These are phyloP conservation scores for Hypomyces perniciosus DNA, from an alignment of 2,329 filamentous ascomycete species.

Conservation along the genomic window DNA sequence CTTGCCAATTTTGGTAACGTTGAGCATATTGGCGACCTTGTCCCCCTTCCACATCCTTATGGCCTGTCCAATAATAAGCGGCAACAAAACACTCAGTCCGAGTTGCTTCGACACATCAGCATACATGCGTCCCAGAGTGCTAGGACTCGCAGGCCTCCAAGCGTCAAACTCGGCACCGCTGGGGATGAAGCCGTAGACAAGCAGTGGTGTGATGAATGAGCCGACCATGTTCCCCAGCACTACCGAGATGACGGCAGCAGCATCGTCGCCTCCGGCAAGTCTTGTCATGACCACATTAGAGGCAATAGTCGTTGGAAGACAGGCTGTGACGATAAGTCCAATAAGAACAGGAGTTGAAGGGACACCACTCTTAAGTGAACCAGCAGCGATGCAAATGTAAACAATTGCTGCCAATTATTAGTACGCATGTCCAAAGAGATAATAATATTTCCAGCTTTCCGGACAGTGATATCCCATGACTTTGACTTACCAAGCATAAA, in stretches of 20 bases:
- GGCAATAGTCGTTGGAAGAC: slow-evolving; percentile 65
- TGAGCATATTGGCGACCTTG: slow-evolving; percentile 46
- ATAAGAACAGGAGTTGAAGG: slow-evolving; percentile 61
- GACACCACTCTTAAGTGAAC: slow-evolving; percentile 43
- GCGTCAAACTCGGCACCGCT: slow-evolving; percentile 46
- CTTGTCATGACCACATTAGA: slow-evolving; percentile 71
- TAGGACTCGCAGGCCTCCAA: slow-evolving; percentile 48
- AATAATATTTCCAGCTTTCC: neutral
- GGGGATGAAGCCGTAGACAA: slow-evolving; percentile 57
- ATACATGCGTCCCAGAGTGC: slow-evolving; percentile 56
- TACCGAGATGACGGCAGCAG: slow-evolving; percentile 60
- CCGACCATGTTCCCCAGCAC: slow-evolving; percentile 65
- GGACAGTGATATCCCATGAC: neutral
- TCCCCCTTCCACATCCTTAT: slow-evolving; percentile 46
- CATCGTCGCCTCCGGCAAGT: slow-evolving; percentile 61
- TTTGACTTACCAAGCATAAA: slow-evolving; percentile 47
- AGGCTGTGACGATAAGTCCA: slow-evolving; percentile 61
- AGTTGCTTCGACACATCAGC: slow-evolving; percentile 61
- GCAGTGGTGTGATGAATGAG: slow-evolving; percentile 59
- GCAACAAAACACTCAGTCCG: slow-evolving; percentile 60
- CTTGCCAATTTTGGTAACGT: slow-evolving; percentile 47
- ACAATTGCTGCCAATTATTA: slow-evolving; percentile 31
- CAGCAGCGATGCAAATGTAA: slow-evolving; percentile 42
- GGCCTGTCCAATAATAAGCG: slow-evolving; percentile 56
- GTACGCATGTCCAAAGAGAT: neutral